Evolutionary conservation across 73 alveolate genomes (phyloP).

Genomic region (Paramecium sexaurelia): DNA sequence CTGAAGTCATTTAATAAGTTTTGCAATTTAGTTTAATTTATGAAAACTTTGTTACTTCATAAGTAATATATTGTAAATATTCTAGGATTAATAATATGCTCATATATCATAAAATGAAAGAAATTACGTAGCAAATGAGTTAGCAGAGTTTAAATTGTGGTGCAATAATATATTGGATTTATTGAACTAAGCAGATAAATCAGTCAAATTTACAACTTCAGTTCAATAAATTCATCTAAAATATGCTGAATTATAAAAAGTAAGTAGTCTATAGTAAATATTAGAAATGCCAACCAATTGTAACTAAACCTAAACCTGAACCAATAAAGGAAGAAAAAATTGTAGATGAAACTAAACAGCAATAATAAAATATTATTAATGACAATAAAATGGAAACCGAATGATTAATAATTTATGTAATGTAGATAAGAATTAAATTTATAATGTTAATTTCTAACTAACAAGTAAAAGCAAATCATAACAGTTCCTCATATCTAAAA

Average conservation of each 20-base stretch:
- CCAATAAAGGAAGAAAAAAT: not conserved
- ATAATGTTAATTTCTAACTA: not conserved
- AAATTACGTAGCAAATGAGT: not conserved
- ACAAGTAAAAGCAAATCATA: not conserved
- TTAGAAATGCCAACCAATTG: conserved; percentile 51
- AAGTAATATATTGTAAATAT: not conserved
- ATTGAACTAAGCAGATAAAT: conserved; percentile 43
- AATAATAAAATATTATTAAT: not conserved
- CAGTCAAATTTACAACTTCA: not conserved
- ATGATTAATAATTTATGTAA: not conserved
- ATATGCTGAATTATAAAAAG: conserved; percentile 4
- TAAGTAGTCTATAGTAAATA: not conserved
- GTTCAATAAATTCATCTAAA: conserved; percentile 14
- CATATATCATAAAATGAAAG: not conserved
- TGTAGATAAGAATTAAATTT: not conserved
- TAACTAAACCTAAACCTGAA: conserved; percentile 66
- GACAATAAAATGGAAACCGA: conserved; percentile 41
- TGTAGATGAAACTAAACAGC: not conserved
- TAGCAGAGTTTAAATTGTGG: not conserved
- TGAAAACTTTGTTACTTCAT: conserved; percentile 38
- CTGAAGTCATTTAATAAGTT: conserved; percentile 63
- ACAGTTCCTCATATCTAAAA: conserved; percentile 50
- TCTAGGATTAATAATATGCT: not conserved
- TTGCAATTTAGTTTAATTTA: not conserved
- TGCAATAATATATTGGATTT: not conserved